A percentile compares a stretch with the other conserved stretches of the same genome.
Evolutionary conservation across 345 rosid genomes (phyloP).

Genomic region (Corchorus capsularis): DNA sequence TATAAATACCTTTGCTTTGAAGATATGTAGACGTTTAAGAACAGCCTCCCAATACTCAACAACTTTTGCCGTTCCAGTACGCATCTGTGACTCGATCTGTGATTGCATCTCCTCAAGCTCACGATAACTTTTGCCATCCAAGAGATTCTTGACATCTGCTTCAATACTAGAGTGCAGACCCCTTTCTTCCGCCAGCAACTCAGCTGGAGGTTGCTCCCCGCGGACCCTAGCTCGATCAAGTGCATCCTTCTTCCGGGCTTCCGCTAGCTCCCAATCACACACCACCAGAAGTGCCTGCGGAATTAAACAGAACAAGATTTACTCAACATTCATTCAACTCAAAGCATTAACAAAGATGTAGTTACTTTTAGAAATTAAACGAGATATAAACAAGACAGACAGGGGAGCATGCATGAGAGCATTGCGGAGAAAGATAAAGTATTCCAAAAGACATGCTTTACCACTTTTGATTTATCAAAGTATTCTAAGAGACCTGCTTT

Average conservation of each 20-base stretch:
- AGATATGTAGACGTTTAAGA: conserved; percentile 83
- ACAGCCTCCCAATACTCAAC: conserved; percentile 99
- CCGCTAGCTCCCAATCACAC: conserved; percentile 94
- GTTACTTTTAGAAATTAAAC: background rate
- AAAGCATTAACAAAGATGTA: too few relatives aligned
- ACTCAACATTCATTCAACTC: background rate
- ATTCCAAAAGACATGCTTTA: background rate
- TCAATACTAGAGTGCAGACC: conserved; percentile 91
- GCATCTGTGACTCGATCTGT: conserved; percentile 79
- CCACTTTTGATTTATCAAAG: background rate
- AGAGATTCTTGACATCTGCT: conserved; percentile 69
- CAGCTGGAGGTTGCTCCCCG: conserved; percentile 94
- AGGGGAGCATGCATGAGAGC: background rate
- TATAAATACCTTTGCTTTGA: conserved; percentile 83
- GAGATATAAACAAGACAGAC: background rate
- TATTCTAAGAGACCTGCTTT: background rate
- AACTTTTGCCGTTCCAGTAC: conserved; percentile 88
- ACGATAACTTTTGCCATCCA: conserved; percentile 77
- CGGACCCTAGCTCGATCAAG: conserved; percentile 90
- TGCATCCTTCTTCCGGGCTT: conserved; percentile 85
- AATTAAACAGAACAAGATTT: conserved; percentile 24
- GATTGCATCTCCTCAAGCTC: conserved; percentile 71
- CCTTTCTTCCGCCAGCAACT: conserved; percentile 89
- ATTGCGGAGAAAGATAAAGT: background rate
- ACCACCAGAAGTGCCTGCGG: conserved; percentile 84